Base-by-base conservation (phyloP, 345 rosid genomes). In the Physaria fendleri region DNA sequence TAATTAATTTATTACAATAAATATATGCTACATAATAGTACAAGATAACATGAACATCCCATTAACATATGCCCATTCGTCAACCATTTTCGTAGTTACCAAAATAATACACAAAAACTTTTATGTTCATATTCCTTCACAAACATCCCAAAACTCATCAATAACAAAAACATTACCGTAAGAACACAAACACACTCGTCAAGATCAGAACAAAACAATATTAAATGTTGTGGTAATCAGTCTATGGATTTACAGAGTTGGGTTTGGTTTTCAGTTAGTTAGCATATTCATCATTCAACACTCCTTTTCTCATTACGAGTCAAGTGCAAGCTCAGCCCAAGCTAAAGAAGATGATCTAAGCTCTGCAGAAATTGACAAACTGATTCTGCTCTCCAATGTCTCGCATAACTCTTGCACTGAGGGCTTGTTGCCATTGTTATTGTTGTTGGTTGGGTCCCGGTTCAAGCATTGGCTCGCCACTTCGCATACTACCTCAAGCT, bases 251-350 rank as follows among this genome's bases (percentile, higher is more conserved):
- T 70, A 70, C 69, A 70, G 39, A 70, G 46, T 62, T 55, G 35
- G 58, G 29, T 49, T 33, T 47, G 39, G 32, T 49, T 50, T 69
- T 42, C 42, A 46, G 63, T 69, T 69, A 59, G 72, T 68, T 67
- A 67, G 72, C 72, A 59, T 25, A n/a, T n/a, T n/a, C n/a, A n/a
- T n/a, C n/a, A n/a, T n/a, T n/a, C n/a, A n/a, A n/a, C n/a, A n/a
- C n/a, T n/a, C n/a, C 28, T 14, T 23, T 51, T 13, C 54, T 3
- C 9, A 13, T 8, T 27, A n/a, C 0, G 97, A 83, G 12, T 87
- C 74, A 40, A 94, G 81, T 0, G 89, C 97, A 10, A 81, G 87
- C 80, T 94, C 97, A 0, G 99, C 97, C 99, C 99, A 94, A 0
- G 97, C 99, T 78, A 89, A 67, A 47, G 97, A 82, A 23, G 96